A percentile compares a stretch with the other conserved stretches of the same genome.
Evolutionary conservation across 2,329 filamentous ascomycete species (phyloP).

Genomic region (Pyrenophora teres): DNA sequence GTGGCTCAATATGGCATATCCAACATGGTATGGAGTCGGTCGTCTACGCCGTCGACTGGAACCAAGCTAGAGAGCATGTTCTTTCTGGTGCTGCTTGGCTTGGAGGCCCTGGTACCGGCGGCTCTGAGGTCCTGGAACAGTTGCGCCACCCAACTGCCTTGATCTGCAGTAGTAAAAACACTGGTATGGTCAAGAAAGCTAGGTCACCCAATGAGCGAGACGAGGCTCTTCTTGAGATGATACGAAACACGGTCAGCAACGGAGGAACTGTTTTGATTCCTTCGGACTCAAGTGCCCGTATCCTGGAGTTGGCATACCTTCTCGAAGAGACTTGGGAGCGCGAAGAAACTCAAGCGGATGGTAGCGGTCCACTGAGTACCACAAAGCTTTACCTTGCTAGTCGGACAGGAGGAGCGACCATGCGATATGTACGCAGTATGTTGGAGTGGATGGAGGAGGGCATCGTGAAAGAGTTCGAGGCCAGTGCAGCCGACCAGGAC

Average conservation of each 20-base stretch:
- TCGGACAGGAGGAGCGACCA: conserved; percentile 82
- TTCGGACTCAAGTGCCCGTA: conserved; percentile 91
- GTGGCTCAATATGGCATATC: conserved; percentile 98
- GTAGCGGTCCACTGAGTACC: conserved; percentile 54
- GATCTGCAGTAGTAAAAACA: conserved; percentile 85
- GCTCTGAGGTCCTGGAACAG: conserved; percentile 90
- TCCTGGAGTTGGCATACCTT: conserved; percentile 88
- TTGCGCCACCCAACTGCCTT: conserved; percentile 90
- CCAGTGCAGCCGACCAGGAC: conserved; percentile 46
- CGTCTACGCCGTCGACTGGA: conserved; percentile 98
- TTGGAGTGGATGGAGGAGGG: conserved; percentile 99
- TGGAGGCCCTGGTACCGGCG: conserved; percentile 76
- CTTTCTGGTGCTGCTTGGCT: conserved; percentile 93
- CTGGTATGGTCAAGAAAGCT: conserved; percentile 70
- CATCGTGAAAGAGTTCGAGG: conserved; percentile 90
- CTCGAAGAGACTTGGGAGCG: conserved; percentile 84
- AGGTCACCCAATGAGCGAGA: conserved; percentile 81
- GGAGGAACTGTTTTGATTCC: conserved; percentile 93
- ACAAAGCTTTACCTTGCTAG: conserved; percentile 79
- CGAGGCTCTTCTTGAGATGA: conserved; percentile 80
- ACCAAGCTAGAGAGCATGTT: conserved; percentile 94
- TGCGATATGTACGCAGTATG: conserved; percentile 92
- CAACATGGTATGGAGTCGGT: conserved; percentile 96
- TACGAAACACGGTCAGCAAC: conserved; percentile 75
- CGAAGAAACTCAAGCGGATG: conserved; percentile 31